Conservation (phyloP, 805 yeast genomes). For the Cyberlindnera suaveolens region DNA sequence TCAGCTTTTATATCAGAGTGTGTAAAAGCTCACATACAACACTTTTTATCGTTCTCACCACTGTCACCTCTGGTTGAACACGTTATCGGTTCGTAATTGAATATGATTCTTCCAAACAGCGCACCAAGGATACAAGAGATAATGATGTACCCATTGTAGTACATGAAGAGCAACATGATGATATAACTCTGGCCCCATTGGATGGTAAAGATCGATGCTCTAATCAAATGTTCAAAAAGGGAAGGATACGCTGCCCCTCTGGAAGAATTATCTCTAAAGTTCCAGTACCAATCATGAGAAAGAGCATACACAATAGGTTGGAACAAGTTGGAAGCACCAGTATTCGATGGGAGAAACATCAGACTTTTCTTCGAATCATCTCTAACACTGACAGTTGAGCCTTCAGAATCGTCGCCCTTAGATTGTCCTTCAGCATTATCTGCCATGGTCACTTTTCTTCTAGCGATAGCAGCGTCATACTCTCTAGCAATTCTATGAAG, state of each 20-base stretch:
- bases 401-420: constrained; percentile 2
- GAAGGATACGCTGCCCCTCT: constrained; percentile 30
- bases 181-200: constrained; percentile 62
- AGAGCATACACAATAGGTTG: constrained; percentile 23
- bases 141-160: constrained; percentile 64
- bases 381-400: constrained; percentile 1
- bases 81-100: constrained; percentile 40
- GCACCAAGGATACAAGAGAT: constrained; percentile 61
- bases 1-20: background rate
- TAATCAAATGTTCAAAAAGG: constrained; percentile 43
- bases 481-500: constrained; percentile 49
- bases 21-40: constrained; percentile 23
- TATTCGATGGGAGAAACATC: constrained; percentile 13
- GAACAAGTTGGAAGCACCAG: constrained; percentile 7
- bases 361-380: constrained; percentile 9
- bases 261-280: constrained; percentile 3
- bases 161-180: constrained; percentile 70
- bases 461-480: constrained; percentile 36
- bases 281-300: constrained; percentile 24
- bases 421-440: background rate
- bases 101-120: constrained; percentile 48
- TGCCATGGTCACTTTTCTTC: constrained; percentile 17
- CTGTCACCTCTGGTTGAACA: constrained; percentile 22
- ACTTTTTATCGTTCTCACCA: constrained; percentile 27
- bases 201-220: constrained; percentile 44